Evolutionary conservation across 192 early-diverging fungal species (phyloP), one percentile per base, ranked within the genome.

Genomic region (Backusella mclennaniae): DNA sequence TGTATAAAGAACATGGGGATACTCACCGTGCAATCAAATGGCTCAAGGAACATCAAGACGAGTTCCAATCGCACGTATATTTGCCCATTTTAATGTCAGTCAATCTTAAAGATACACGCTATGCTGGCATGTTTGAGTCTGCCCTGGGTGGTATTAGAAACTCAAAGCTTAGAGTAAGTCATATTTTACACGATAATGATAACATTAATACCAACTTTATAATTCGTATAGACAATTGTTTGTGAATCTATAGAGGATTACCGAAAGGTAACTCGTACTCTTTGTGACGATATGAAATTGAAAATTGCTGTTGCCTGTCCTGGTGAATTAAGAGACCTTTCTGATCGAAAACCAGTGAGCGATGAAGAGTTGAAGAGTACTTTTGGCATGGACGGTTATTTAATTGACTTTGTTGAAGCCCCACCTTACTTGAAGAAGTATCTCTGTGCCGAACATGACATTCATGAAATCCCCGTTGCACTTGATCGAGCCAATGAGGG

Each of bases 211-310:
- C 19, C 56, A 41, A 44, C 35, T 33, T 31, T 66, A 73, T 52
- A 56, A 6, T 0, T n/a, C 26, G 23, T 73, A n/a, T 83, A 96
- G 88, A 93, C 86, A 6, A 96, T 96, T 82, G 90, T 97, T 0
- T 90, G 90, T 36, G 92, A 96, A 78, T 84, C 89, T 29, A 79
- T 91, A 68, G 87, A 86, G 35, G 97, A 98, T 80, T 98, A 98
- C 82, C 70, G 87, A 4, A 71, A 73, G 9, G 85, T 98, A 35
- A 91, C 90, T 6, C 74, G 83, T 12, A 86, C 92, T 71, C 71
- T 92, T 17, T 85, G 91, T 69, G 94, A 96, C 76, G 78, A 78
- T 4, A 77, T 76, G 74, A 84, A 80, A 31, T 81, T 93, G 53
- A 87, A 93, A 39, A 82, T 93, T 3, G 91, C 89, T 52, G 87